These are phyloP conservation scores for Vigna hirtella DNA, from an alignment of 306 rosid species.

Conservation along the genomic window DNA sequence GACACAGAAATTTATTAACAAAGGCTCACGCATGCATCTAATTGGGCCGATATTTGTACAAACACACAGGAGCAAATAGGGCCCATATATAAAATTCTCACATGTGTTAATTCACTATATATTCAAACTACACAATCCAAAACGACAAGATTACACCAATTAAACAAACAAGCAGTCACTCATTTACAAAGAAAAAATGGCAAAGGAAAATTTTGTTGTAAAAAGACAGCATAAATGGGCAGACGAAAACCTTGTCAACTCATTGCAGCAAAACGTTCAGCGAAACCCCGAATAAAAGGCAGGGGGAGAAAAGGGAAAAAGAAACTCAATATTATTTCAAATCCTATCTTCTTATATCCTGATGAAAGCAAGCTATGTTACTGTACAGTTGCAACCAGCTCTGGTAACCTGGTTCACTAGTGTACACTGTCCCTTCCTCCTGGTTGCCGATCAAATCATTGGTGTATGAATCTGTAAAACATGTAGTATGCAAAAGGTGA, in stretches of 20 bases:
- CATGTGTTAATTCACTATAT: slow-evolving; percentile 30
- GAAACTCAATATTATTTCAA: slow-evolving; percentile 34
- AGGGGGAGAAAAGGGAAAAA: slow-evolving; percentile 27
- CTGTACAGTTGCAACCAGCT: slow-evolving; percentile 61
- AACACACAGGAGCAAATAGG: not conserved
- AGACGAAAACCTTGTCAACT: slow-evolving; percentile 41
- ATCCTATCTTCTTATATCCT: slow-evolving; percentile 34
- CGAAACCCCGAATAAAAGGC: slow-evolving; percentile 48
- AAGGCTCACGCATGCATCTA: not conserved
- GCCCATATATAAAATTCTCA: slow-evolving; percentile 13
- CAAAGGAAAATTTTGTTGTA: slow-evolving; percentile 2
- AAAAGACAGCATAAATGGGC: slow-evolving; percentile 6
- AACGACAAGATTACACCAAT: slow-evolving; percentile 38
- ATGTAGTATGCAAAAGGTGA: slow-evolving; percentile 27
- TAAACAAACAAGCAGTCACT: slow-evolving; percentile 46
- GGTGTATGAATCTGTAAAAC: slow-evolving; percentile 44
- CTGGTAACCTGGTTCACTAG: slow-evolving; percentile 36
- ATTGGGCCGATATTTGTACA: not conserved
- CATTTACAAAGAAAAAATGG: slow-evolving; percentile 46
- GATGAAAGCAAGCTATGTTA: slow-evolving; percentile 44
- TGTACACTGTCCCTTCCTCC: slow-evolving; percentile 36
- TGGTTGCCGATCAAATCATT: slow-evolving; percentile 11
- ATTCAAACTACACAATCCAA: slow-evolving; percentile 32
- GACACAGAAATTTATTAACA: not conserved
- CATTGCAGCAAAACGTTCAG: slow-evolving; percentile 37